Conservation (phyloP, 2,329 filamentous ascomycete genomes). For the Coniella vitis region DNA sequence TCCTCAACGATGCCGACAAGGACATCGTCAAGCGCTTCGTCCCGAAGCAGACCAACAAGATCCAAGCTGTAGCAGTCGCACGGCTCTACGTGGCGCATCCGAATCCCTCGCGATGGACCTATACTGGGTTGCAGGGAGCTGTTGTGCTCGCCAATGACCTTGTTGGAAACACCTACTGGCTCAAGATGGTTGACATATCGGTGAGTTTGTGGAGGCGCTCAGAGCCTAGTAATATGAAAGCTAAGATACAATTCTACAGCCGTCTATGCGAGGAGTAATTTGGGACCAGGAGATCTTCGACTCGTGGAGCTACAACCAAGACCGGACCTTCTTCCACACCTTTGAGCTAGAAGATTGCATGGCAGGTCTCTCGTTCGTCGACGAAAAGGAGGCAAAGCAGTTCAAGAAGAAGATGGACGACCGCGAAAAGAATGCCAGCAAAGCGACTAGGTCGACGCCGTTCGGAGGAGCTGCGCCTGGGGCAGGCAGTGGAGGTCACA, state of each 20-base stretch:
- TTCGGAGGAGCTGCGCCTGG: conserved; percentile 52
- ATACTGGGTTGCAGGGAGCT: conserved; percentile 88
- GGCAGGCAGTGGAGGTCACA: conserved; percentile 30
- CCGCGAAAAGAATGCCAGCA: conserved; percentile 89
- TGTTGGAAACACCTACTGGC: conserved; percentile 92
- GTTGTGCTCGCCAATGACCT: conserved; percentile 87
- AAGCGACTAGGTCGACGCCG: conserved; percentile 71
- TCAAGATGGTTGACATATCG: conserved; percentile 95
- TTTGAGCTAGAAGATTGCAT: conserved; percentile 93
- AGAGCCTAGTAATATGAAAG: background rate
- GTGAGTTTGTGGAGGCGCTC: conserved; percentile 43
- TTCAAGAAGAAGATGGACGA: conserved; percentile 98
- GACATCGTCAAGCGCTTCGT: conserved; percentile 92
- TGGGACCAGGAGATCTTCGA: conserved; percentile 99
- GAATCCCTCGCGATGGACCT: conserved; percentile 79
- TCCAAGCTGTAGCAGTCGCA: conserved; percentile 89
- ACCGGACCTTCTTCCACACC: conserved; percentile 94
- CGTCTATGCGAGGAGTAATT: conserved; percentile 74
- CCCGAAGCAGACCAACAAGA: conserved; percentile 93
- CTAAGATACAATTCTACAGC: conserved; percentile 47
- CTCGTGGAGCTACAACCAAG: conserved; percentile 89
- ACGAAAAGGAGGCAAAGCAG: conserved; percentile 95
- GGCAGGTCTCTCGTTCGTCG: conserved; percentile 83
- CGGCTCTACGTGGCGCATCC: conserved; percentile 91
- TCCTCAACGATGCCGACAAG: conserved; percentile 89